Evolutionary conservation across 2,329 filamentous ascomycete genomes (phyloP).

Genomic region (Penicillium nordicum): DNA sequence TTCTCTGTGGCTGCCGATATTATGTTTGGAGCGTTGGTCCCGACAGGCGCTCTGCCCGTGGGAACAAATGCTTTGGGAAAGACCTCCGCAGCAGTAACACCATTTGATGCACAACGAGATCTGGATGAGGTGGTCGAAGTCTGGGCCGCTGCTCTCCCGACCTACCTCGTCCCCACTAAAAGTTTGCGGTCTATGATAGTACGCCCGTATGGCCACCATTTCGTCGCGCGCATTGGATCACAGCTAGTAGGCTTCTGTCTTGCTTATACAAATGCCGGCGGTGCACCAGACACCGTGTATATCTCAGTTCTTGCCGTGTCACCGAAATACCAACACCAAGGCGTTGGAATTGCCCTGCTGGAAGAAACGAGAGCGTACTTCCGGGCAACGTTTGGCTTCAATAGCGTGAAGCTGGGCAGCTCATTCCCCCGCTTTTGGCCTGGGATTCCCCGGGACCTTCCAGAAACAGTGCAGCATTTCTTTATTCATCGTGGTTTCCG

Average conservation of each 20-base stretch:
- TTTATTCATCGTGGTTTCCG: conserved; percentile 43
- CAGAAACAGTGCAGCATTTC: conserved; percentile 36
- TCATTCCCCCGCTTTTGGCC: conserved; percentile 48
- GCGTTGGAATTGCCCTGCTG: conserved; percentile 40
- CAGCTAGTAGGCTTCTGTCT: conserved; percentile 40
- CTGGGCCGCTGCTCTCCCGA: conserved; percentile 39
- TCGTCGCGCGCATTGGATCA: conserved; percentile 30
- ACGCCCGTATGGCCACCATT: conserved; percentile 31
- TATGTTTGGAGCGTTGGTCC: conserved; percentile 35
- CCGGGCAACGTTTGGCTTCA: conserved; percentile 23
- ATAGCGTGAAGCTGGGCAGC: conserved; percentile 27
- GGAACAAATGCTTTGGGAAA: conserved; percentile 15
- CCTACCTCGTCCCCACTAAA: conserved; percentile 32
- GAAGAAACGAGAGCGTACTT: conserved; percentile 29
- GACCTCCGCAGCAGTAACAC: conserved; percentile 11
- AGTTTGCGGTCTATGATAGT: conserved; percentile 29
- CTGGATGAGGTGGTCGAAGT: conserved; percentile 28
- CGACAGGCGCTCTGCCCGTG: conserved; percentile 39
- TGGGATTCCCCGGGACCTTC: conserved; percentile 41
- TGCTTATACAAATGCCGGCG: conserved; percentile 29
- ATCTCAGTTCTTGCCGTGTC: conserved; percentile 41
- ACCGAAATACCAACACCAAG: conserved; percentile 33
- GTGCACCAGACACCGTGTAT: conserved; percentile 25
- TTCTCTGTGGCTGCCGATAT: conserved; percentile 40
- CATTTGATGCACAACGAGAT: conserved; percentile 25